Base-by-base conservation (phyloP, 2,329 filamentous ascomycete species). In the Ophiostoma himal-ulmi region DNA sequence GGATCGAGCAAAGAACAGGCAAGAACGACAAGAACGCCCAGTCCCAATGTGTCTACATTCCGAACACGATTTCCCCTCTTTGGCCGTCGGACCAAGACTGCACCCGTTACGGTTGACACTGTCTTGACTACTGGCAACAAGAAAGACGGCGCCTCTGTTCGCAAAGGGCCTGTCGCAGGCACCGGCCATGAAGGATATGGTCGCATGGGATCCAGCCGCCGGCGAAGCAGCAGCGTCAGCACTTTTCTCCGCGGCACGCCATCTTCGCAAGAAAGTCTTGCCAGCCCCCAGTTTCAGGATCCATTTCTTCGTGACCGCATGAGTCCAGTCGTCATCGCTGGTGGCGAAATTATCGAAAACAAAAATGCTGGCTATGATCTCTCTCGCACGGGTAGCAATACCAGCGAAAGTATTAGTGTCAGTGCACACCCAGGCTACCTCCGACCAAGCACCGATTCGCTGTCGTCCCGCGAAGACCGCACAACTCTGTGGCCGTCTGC, bases 181-280 rank as follows among this genome's bases (percentile, higher is more conserved):
- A 98, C 94, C 52, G 94, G 94, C 0, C 93, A 98, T 76, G 94
- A 98, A 80, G 91, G 91, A 1, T 94, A 94, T 75, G 90, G 90
- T 0, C 86, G 85, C 70, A 82, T 92, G 70, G 88, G 88, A 2
- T 81, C 84, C 75, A 82, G 39, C 26, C 86, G 88, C 71, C 85
- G 89, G 39, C 86, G 90, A 69, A 92, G 88, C 75, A 86, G 85
- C 71, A 89, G 86, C 75, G 81, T 83, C 26, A 80, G 83, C 8
- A 85, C 82, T 72, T 74, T 81, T 34, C 77, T 78, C 2, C 82
- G 81, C n/a, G 83, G 81, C 36, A 81, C 79, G 26, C 79, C 81
- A 68, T 80, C 82, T 5, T 86, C 85, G 0, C 84, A 85, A 71
- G 85, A 88, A 65, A 86, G 83, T 68, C 76, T 84, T 54, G 78